These are phyloP conservation scores for Paspalum notatum DNA, from an alignment of 176 grass and related monocot genomes.

Conservation along the genomic window DNA sequence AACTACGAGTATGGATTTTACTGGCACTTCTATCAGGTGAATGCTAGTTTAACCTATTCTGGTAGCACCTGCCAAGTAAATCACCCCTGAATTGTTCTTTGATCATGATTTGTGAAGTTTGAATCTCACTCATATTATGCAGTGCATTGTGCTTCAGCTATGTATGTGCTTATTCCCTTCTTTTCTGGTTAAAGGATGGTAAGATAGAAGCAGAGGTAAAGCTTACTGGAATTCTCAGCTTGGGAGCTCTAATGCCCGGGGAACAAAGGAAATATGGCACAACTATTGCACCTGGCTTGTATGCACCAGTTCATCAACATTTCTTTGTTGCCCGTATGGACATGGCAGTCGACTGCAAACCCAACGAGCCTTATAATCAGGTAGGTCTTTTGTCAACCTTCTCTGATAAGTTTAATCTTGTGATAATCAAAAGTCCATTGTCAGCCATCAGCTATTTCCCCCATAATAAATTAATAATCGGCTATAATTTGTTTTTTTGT, in stretches of 20 bases:
- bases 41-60: constrained; percentile 13
- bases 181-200: constrained; percentile 67
- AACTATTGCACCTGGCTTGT: constrained; percentile 92
- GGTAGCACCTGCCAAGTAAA: neutral
- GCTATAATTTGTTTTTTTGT: neutral
- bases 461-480: neutral
- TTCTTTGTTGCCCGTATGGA: constrained; percentile 99
- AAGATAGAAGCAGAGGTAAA: constrained; percentile 99
- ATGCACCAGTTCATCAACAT: constrained; percentile 98
- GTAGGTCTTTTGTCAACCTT: constrained; percentile 29
- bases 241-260: constrained; percentile 93
- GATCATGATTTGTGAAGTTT: neutral
- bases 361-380: constrained; percentile 93
- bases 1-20: constrained; percentile 99
- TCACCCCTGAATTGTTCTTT: neutral
- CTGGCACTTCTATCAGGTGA: constrained; percentile 98
- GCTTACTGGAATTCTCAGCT: constrained; percentile 93
- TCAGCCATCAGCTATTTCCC: neutral
- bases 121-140: neutral
- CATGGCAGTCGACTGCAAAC: constrained; percentile 97
- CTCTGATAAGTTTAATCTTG: neutral
- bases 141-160: neutral
- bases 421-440: neutral
- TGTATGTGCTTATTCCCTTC: neutral
- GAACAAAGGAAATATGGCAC: constrained; percentile 94